Percentiles rank a stretch among this genome's conserved stretches.
These are phyloP conservation scores for Geosmithia putterillii DNA, from an alignment of 2,329 filamentous ascomycete genomes.

Conservation along the genomic window DNA sequence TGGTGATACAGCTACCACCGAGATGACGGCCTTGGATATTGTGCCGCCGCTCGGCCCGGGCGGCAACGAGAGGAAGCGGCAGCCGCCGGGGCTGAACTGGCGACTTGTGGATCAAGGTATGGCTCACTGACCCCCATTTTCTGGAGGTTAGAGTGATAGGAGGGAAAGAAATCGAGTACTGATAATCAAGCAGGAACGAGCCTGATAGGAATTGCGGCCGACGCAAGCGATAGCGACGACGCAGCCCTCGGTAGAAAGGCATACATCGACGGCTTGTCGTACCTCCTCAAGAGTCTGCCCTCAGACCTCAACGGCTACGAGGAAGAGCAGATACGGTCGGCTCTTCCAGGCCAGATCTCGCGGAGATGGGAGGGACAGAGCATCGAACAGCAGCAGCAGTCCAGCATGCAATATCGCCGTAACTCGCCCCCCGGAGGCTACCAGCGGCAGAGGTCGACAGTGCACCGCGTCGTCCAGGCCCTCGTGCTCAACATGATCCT, in stretches of 20 bases:
- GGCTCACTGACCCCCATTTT: not conserved
- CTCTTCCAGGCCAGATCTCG: slow-evolving; percentile 10
- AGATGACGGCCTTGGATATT: not conserved
- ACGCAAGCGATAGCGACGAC: slow-evolving; percentile 12
- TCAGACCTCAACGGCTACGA: slow-evolving; percentile 43
- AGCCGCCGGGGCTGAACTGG: slow-evolving; percentile 16
- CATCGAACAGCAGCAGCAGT: not conserved
- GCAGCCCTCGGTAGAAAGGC: slow-evolving; percentile 37
- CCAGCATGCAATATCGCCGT: slow-evolving; percentile 1
- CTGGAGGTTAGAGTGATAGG: not conserved
- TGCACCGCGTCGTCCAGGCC: slow-evolving; percentile 46
- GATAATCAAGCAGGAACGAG: slow-evolving; percentile 9
- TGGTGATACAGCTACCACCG: too few species aligned
- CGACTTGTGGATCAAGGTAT: slow-evolving; percentile 19
- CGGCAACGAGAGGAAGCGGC: slow-evolving; percentile 7
- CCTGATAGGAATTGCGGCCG: slow-evolving; percentile 14
- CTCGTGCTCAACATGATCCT: slow-evolving; percentile 47
- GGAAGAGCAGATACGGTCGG: slow-evolving; percentile 19
- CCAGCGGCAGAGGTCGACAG: slow-evolving; percentile 25
- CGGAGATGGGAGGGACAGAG: not conserved
- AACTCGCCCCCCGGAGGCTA: too few species aligned
- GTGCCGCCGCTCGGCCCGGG: not conserved
- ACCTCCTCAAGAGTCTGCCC: slow-evolving; percentile 52
- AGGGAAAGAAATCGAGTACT: not conserved
- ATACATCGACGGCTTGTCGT: slow-evolving; percentile 51